Evolutionary conservation across 2,329 filamentous ascomycete genomes (phyloP), one percentile per base, ranked within the genome.

Genomic region (Fusarium coicis): DNA sequence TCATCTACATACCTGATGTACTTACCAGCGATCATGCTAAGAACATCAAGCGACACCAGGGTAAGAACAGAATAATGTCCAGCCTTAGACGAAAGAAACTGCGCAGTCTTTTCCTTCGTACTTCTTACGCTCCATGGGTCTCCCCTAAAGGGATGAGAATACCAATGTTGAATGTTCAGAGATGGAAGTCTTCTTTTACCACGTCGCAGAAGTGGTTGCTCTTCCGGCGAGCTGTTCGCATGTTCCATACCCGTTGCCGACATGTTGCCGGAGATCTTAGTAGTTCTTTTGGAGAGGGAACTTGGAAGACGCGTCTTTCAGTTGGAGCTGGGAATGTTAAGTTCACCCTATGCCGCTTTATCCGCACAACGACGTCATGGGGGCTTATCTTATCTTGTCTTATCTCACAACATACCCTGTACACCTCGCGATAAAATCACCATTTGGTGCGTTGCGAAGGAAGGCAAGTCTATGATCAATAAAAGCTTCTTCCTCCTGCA

Each of bases 21-120:
- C 66, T 50, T 4, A 63, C 63, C 66, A 12, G 56, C 64, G 1
- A 68, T 68, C 64, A 68, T 68, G 49, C 66, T 63, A 4, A 68
- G 39, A 19, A 68, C 66, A 63, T 68, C 65, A 2, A 68, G 49
- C 7, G 63, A 68, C 3, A 68, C 63, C 9, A 68, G 15, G 1
- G 21, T 44, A 1, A 68, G 28, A 15, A 68, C 55, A 5, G 63
- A 68, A 2, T 68, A 68, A 37, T 68, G 65, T 0, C 63, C 65
- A 5, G 47, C 19, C 6, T 67, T 68, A 0, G 65, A 68, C 0
- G 65, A 68, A 2, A 68, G 63, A 23, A 68, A 68, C 0, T 49
- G 65, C 0, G 63, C 62, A 7, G 65, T 67, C 7, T 59, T 66
- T 5, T 68, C 15, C 0, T 23, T 66, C 1, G 65, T 46, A 4